A percentile compares a stretch with the other conserved stretches of the same genome.
phyloP scores from a whole-genome alignment of 441 rosid genomes.

The Jatropha podagrica region DNA sequence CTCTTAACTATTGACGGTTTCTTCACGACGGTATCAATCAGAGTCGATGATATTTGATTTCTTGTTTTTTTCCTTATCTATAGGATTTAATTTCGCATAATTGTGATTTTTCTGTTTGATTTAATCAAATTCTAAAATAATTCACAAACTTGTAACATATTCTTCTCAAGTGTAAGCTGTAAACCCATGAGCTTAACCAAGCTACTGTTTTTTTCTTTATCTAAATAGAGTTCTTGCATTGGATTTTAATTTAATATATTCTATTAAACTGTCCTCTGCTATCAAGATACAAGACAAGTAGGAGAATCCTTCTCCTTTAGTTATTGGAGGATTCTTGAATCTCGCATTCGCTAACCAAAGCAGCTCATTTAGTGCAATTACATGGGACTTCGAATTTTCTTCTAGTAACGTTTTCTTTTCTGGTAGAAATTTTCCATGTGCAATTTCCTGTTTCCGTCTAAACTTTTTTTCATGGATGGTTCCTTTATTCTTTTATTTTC shows the following conservation, averaged over 20 bases:
- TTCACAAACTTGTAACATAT: background rate
- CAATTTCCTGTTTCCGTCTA: background rate
- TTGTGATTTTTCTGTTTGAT: background rate
- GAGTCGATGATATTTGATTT: background rate
- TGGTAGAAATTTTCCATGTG: background rate
- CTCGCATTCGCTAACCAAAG: background rate
- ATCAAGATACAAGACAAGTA: background rate
- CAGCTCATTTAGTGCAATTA: background rate
- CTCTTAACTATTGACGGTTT: constrained; percentile 2
- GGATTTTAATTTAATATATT: background rate
- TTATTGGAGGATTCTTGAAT: constrained; percentile 10
- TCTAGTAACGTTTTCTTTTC: background rate
- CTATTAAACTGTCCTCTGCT: background rate
- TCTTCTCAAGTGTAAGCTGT: background rate
- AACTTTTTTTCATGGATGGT: background rate
- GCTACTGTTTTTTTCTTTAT: background rate
- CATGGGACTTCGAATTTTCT: background rate
- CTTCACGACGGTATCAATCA: background rate
- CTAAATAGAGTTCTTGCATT: background rate
- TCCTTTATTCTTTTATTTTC: background rate
- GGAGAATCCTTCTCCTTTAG: background rate
- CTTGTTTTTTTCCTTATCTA: background rate
- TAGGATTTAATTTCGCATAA: background rate
- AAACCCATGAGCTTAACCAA: background rate
- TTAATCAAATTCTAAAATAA: background rate